phyloP scores from a whole-genome alignment of 345 rosid genomes.

The Salix exigua region DNA sequence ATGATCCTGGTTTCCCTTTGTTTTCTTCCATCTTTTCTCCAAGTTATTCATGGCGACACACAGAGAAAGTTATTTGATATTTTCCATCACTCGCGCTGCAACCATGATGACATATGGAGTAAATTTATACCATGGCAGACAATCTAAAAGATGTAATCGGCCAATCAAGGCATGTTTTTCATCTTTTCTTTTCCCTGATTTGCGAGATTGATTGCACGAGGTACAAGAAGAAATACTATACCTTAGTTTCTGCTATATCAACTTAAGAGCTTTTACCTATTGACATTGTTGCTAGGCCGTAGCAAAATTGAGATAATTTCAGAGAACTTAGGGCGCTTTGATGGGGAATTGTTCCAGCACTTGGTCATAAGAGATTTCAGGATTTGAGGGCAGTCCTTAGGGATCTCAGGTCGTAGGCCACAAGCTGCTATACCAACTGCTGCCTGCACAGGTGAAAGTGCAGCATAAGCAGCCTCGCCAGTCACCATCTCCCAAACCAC shows the following conservation, averaged over 20 bases:
- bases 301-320: slow-evolving; percentile 55
- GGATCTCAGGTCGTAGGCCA: slow-evolving; percentile 87
- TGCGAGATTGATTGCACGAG: not conserved
- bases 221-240: not conserved
- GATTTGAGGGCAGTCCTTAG: slow-evolving; percentile 81
- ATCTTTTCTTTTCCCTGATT: not conserved
- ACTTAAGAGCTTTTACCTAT: slow-evolving; percentile 36
- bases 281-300: slow-evolving; percentile 39
- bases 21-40: not conserved
- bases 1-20: not conserved
- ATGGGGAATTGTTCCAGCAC: slow-evolving; percentile 82
- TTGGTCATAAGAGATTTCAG: slow-evolving; percentile 66
- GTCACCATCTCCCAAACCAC: slow-evolving; percentile 95
- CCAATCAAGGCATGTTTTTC: not conserved
- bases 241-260: slow-evolving; percentile 21
- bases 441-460: slow-evolving; percentile 94
- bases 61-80: not conserved
- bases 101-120: not conserved
- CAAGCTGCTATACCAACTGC: slow-evolving; percentile 97
- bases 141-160: not conserved
- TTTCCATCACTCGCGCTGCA: slow-evolving; percentile 10
- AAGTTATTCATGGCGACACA: slow-evolving; percentile 1
- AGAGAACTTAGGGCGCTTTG: slow-evolving; percentile 74
- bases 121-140: not conserved
- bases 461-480: slow-evolving; percentile 80